Base-by-base conservation (phyloP, 2,329 filamentous ascomycete genomes). In the Alternaria arborescens region DNA sequence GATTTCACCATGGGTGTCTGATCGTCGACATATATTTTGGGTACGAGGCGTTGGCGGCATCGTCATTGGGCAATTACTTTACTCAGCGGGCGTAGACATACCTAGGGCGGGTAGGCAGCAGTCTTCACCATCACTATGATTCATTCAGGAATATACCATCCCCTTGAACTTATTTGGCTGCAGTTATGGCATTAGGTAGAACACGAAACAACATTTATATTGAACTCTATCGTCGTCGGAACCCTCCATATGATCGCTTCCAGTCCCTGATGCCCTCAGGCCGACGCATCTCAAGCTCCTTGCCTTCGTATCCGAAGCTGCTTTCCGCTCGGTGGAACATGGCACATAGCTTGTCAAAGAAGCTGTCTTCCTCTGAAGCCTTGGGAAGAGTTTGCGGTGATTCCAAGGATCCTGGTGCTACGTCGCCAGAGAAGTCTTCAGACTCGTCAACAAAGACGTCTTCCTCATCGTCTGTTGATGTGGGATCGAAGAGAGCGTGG, bases 1-100 rank as follows among this genome's bases (percentile, higher is more conserved):
- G 94, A 98, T 78, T 97, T 96, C 78, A 98, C 94, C 1, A 97
- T 97, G 93, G 92, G 93, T 6, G 89, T 97, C 40, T 97, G 84
- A 84, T 44, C 40, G 20, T 40, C 18, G 10, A 42, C 34, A 32
- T 5, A 41, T 44, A 12, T 41, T 52, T 47, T 60, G 26, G 26
- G 41, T 20, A 60, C 22, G 12, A 38, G 53, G 57, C 55, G 53
- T 60, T 56, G 32, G 36, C 20, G 58, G 54, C 41, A 52, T 57
- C 47, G 51, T 60, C 34, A 55, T 36, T 40, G 52, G 46, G 42
- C 43, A 16, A 42, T 48, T 52, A 42, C 20, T 48, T 18, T 48
- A 55, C 41, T 57, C 26, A 52, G 53, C 47, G 53, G 53, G 58
- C 53, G 47, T 28, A 51, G 41, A 28, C n/a, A 47, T 43, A 28